Conservation (phyloP, 805 yeast species). For the Saccharomycopsis sp. region DNA sequence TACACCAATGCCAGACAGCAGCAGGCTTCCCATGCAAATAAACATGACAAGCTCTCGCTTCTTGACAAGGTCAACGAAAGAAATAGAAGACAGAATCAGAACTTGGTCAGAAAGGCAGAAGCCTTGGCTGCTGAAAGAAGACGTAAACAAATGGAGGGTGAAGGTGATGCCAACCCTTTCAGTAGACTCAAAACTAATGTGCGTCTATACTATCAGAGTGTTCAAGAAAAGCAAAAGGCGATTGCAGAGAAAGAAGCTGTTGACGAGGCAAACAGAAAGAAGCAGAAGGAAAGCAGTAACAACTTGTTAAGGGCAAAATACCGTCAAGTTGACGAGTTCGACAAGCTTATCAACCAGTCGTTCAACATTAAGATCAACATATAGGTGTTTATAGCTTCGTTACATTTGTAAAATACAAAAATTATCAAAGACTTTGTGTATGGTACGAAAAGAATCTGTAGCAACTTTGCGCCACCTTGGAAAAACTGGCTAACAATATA, state of each 20-base stretch:
- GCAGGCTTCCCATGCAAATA: slow-evolving; percentile 32
- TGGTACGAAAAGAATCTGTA: too few species aligned
- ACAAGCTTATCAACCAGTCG: slow-evolving; percentile 34
- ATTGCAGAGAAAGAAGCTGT: slow-evolving; percentile 49
- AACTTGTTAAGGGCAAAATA: slow-evolving; percentile 42
- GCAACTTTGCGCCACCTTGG: too few species aligned
- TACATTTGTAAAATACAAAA: not conserved
- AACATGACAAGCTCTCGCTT: slow-evolving; percentile 30
- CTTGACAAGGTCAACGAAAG: slow-evolving; percentile 75
- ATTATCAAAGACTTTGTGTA: too few species aligned
- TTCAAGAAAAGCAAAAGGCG: slow-evolving; percentile 50
- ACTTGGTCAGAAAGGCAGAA: slow-evolving; percentile 75
- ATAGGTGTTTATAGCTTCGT: not conserved
- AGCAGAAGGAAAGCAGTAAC: slow-evolving; percentile 34
- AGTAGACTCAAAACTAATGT: slow-evolving; percentile 84
- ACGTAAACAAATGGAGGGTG: slow-evolving; percentile 30
- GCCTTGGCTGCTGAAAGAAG: slow-evolving; percentile 51
- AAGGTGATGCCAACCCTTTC: slow-evolving; percentile 65
- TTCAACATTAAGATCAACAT: slow-evolving; percentile 7
- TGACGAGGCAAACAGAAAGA: slow-evolving; percentile 36
- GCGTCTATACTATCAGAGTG: slow-evolving; percentile 61
- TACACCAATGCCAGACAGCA: slow-evolving; percentile 33
- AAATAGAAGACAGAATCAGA: slow-evolving; percentile 75
- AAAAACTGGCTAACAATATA: not conserved
- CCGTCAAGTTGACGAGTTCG: slow-evolving; percentile 52